Percentiles rank a stretch among this genome's conserved stretches.
These are phyloP conservation scores for Teunomyces funiuensis DNA, from an alignment of 805 yeast genomes.

Conservation along the genomic window DNA sequence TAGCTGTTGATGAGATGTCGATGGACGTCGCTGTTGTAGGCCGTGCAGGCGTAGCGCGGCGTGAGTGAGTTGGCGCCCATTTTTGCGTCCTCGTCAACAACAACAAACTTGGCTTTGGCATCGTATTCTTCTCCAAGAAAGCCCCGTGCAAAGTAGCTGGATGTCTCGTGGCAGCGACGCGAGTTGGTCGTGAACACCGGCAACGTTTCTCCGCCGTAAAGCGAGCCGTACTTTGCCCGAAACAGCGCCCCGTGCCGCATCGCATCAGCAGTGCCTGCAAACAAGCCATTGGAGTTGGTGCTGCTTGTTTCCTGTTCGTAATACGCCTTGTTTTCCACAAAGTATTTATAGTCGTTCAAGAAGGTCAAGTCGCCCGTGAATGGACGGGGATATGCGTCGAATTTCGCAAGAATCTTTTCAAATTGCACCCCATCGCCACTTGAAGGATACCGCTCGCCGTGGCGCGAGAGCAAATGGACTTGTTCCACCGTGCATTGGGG, in stretches of 20 bases:
- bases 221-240: conserved; percentile 48
- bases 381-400: conserved; percentile 15
- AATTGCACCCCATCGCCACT: conserved; percentile 24
- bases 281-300: conserved; percentile 44
- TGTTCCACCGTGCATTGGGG: conserved; percentile 57
- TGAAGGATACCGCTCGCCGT: conserved; percentile 76
- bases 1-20: conserved; percentile 17
- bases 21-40: conserved; percentile 14
- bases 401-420: conserved; percentile 14
- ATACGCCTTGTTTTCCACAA: conserved; percentile 33
- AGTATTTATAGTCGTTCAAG: conserved; percentile 52
- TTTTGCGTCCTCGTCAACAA: conserved; percentile 44
- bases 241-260: conserved; percentile 50
- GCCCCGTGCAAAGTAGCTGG: conserved; percentile 57
- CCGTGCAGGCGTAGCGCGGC: conserved; percentile 22
- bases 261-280: conserved; percentile 53
- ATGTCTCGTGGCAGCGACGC: conserved; percentile 55
- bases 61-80: conserved; percentile 31
- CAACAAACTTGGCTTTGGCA: conserved; percentile 30
- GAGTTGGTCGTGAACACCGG: conserved; percentile 58
- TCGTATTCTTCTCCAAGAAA: conserved; percentile 49
- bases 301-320: conserved; percentile 53
- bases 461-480: conserved; percentile 72
- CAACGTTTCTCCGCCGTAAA: conserved; percentile 38
- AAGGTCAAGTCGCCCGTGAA: conserved; percentile 53